Conservation (phyloP, 2,329 filamentous ascomycete species). For the Stachybotrys elegans region DNA sequence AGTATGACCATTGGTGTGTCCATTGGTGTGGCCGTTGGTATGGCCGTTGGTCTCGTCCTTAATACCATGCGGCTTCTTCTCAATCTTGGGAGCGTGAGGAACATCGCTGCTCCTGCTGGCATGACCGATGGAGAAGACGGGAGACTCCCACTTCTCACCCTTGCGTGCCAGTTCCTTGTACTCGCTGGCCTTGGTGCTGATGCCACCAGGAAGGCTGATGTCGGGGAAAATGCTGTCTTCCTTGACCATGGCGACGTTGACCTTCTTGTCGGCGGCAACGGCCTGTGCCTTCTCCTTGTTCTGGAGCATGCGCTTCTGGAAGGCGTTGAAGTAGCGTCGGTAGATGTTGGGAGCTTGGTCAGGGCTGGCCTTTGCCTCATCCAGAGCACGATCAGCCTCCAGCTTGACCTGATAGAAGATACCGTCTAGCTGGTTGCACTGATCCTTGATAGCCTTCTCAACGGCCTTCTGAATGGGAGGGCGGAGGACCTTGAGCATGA, state of each 20-base stretch:
- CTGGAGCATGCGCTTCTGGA: constrained; percentile 67
- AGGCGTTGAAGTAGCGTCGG: constrained; percentile 72
- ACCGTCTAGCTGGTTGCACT: constrained; percentile 69
- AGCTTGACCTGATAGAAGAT: constrained; percentile 72
- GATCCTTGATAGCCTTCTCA: constrained; percentile 84
- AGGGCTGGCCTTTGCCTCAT: constrained; percentile 54
- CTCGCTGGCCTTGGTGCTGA: constrained; percentile 89
- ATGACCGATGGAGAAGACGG: constrained; percentile 82
- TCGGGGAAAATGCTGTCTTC: constrained; percentile 87
- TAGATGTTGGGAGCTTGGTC: constrained; percentile 78
- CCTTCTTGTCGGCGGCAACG: constrained; percentile 59
- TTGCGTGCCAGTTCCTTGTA: constrained; percentile 83
- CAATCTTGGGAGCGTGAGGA: constrained; percentile 51
- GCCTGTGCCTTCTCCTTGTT: constrained; percentile 72
- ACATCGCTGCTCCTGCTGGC: constrained; percentile 70
- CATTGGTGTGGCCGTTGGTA: constrained; percentile 8
- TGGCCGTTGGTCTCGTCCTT: constrained; percentile 9
- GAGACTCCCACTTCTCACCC: constrained; percentile 92
- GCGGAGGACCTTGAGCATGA: constrained; percentile 78
- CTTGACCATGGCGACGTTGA: constrained; percentile 53
- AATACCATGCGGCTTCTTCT: constrained; percentile 34
- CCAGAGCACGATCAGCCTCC: constrained; percentile 70
- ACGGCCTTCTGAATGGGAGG: constrained; percentile 82
- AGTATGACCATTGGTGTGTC: constrained; percentile 6
- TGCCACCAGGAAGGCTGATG: constrained; percentile 73